Conservation (phyloP, 805 yeast species). For the Candida ulmi region DNA sequence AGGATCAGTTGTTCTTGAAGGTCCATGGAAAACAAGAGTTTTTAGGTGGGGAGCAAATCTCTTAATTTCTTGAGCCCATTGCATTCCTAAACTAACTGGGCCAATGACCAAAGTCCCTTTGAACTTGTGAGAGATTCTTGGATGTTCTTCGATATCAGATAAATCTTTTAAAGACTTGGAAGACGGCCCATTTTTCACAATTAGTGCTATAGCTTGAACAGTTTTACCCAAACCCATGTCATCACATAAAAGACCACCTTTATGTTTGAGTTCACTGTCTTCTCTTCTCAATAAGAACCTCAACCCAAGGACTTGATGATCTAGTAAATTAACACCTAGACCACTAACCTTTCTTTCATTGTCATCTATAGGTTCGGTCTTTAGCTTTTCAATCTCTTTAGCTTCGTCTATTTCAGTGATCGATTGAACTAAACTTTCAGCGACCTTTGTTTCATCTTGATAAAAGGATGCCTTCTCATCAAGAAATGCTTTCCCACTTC, state of each 20-base stretch:
- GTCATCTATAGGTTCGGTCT: conserved; percentile 10
- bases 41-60: conserved; percentile 41
- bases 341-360: conserved; percentile 29
- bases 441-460: conserved; percentile 8
- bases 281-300: conserved; percentile 37
- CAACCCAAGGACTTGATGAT: conserved; percentile 44
- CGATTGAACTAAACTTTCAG: conserved; percentile 9
- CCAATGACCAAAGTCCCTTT: conserved; percentile 57
- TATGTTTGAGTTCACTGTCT: conserved; percentile 15
- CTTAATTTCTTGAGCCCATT: conserved; percentile 66
- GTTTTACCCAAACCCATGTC: conserved; percentile 93
- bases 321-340: conserved; percentile 31
- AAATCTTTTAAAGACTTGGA: conserved; percentile 3
- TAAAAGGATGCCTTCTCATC: conserved; percentile 8
- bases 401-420: conserved; percentile 11
- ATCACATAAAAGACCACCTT: conserved; percentile 71
- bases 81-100: conserved; percentile 67
- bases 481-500: conserved; percentile 16
- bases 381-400: conserved; percentile 8
- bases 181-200: conserved; percentile 27
- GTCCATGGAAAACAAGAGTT: conserved; percentile 53
- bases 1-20: conserved; percentile 29
- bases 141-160: conserved; percentile 6
- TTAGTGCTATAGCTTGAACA: conserved; percentile 65
- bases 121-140: conserved; percentile 5